A percentile compares a stretch with the other conserved stretches of the same genome.
These are phyloP conservation scores for Pleurostoma richardsiae DNA, from an alignment of 2,329 filamentous ascomycete species.

Conservation along the genomic window DNA sequence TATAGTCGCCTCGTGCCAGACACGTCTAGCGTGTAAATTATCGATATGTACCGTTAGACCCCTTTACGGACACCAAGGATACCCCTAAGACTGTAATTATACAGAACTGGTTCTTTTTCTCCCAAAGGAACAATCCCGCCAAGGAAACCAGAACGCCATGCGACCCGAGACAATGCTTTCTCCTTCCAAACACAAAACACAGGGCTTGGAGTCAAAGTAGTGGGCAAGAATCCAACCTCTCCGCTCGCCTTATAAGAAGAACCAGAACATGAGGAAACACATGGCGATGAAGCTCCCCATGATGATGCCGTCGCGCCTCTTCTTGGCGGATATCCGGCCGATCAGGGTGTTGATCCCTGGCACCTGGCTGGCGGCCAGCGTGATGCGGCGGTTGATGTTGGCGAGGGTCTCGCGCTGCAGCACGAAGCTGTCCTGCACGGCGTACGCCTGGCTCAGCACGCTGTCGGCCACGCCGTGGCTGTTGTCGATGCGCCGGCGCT, in stretches of 20 bases:
- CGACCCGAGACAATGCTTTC: too few species aligned
- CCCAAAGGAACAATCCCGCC: too few species aligned
- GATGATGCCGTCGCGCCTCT: conserved; percentile 91
- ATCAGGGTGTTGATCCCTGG: conserved; percentile 92
- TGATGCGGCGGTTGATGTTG: conserved; percentile 87
- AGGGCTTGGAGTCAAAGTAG: too few species aligned
- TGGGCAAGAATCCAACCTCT: background rate
- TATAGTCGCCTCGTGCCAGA: background rate
- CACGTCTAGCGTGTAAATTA: background rate
- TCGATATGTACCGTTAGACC: too few species aligned
- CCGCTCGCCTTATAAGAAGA: conserved; percentile 53
- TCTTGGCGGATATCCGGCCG: conserved; percentile 86
- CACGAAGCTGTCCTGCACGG: conserved; percentile 87
- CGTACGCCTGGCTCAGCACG: conserved; percentile 92
- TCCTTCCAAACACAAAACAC: too few species aligned
- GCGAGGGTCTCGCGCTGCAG: conserved; percentile 82
- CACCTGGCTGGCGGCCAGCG: conserved; percentile 81
- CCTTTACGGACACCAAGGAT: too few species aligned
- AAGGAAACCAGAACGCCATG: too few species aligned
- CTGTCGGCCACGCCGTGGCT: conserved; percentile 86
- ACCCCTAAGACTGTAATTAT: too few species aligned
- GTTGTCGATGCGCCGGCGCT: conserved; percentile 79
- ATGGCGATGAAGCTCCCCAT: conserved; percentile 87
- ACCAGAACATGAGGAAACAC: conserved; percentile 84
- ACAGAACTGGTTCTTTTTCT: too few species aligned